Evolutionary conservation across 1,139 yeast genomes (phyloP).

Genomic region (Geotrichum fermentans): DNA sequence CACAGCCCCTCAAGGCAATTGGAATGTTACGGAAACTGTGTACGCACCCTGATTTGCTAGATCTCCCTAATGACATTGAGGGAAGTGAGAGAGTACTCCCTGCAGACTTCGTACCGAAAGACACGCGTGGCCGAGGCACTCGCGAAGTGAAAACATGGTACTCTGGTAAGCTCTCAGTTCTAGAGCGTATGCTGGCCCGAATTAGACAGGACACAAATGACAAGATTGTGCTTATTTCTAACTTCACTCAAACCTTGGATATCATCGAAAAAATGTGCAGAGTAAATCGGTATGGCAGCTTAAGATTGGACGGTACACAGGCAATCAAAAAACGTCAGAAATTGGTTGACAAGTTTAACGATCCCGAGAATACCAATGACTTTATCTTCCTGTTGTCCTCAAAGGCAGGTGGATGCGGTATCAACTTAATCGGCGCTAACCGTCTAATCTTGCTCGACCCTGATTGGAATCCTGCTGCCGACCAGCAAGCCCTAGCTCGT

Average conservation of each 20-base stretch:
- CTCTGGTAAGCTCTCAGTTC: constrained; percentile 54
- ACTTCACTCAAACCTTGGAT: constrained; percentile 90
- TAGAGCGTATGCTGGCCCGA: constrained; percentile 67
- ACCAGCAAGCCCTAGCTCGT: constrained; percentile 95
- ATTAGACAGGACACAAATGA: constrained; percentile 81
- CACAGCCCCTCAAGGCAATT: constrained; percentile 87
- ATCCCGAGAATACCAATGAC: constrained; percentile 75
- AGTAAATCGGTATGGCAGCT: constrained; percentile 62
- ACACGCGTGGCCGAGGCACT: constrained; percentile 48
- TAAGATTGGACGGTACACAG: constrained; percentile 90
- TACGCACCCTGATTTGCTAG: constrained; percentile 83
- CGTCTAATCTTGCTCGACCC: constrained; percentile 86
- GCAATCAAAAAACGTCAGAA: constrained; percentile 88
- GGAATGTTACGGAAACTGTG: constrained; percentile 84
- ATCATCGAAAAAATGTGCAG: constrained; percentile 84
- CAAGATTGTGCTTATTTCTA: constrained; percentile 88
- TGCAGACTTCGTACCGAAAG: constrained; percentile 55
- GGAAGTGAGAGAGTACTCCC: constrained; percentile 68
- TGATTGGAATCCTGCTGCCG: constrained; percentile 99
- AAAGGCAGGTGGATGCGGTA: constrained; percentile 99
- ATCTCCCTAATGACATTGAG: constrained; percentile 69
- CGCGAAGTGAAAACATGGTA: constrained; percentile 58
- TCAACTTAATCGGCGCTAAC: constrained; percentile 93
- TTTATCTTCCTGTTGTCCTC: constrained; percentile 85
- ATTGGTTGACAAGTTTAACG: constrained; percentile 83